Evolutionary conservation across 177 flowering plant species (phyloP).

Genomic region (Vitis hybrid): DNA sequence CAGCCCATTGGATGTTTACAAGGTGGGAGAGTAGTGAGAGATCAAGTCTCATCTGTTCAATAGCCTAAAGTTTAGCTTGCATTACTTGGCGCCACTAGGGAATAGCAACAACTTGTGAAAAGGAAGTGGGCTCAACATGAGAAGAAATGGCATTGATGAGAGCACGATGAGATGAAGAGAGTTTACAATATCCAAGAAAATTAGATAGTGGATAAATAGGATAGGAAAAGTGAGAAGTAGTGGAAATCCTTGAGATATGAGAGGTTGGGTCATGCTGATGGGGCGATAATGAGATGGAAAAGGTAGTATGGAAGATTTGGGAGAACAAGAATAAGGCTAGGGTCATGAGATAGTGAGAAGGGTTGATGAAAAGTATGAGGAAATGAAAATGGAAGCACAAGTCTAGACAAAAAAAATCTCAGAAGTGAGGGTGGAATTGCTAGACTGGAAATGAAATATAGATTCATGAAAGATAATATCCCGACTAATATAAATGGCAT

Average conservation of each 20-base stretch:
- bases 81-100: neutral
- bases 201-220: rapidly evolving
- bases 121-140: neutral
- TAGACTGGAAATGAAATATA: no score
- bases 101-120: neutral
- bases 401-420: neutral
- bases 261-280: no score
- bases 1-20: neutral
- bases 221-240: neutral
- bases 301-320: no score
- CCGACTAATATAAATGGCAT: no score
- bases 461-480: no score
- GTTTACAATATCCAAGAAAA: no score
- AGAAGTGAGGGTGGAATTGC: neutral
- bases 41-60: neutral
- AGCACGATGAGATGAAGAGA: neutral
- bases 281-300: no score
- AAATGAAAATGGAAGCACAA: no score
- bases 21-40: neutral
- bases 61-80: neutral
- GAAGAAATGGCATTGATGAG: neutral
- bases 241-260: neutral
- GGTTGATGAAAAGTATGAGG: no score
- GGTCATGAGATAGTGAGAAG: no score
- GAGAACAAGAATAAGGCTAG: no score